Percentiles rank a stretch among this genome's conserved stretches.
Conservation (phyloP, 495 filamentous ascomycete species). For the Tetracladium setigerum region DNA sequence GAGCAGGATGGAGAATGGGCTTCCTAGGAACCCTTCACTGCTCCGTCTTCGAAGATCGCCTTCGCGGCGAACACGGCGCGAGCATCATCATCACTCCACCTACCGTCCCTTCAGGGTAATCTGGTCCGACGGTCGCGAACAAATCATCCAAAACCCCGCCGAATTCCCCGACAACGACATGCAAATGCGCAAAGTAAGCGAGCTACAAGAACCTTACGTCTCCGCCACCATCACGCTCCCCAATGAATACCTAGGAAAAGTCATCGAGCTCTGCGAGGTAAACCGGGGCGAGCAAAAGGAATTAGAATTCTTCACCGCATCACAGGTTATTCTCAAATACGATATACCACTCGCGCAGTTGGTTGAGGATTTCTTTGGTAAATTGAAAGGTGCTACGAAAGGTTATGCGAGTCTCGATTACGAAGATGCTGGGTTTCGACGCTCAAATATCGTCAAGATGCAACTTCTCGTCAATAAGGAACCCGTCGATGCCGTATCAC, state of each 20-base stretch:
- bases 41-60: conserved; percentile 95
- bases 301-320: conserved; percentile 85
- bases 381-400: conserved; percentile 79
- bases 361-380: conserved; percentile 96
- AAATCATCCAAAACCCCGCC: conserved; percentile 74
- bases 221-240: conserved; percentile 81
- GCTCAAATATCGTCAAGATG: conserved; percentile 76
- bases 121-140: conserved; percentile 63
- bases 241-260: conserved; percentile 86
- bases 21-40: conserved; percentile 96
- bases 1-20: conserved; percentile 87
- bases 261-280: conserved; percentile 89
- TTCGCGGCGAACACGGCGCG: conserved; percentile 89
- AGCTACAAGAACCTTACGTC: conserved; percentile 81
- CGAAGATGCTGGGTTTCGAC: conserved; percentile 84
- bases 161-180: conserved; percentile 74
- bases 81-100: conserved; percentile 97
- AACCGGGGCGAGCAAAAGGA: conserved; percentile 82
- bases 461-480: conserved; percentile 89
- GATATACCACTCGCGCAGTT: conserved; percentile 78
- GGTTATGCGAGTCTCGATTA: conserved; percentile 80
- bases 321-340: conserved; percentile 93
- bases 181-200: conserved; percentile 47
- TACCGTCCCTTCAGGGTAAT: conserved; percentile 80
- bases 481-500: conserved; percentile 89